Evolutionary conservation across 768 basidiomycete genomes (phyloP), one percentile per base, ranked within the genome.

Genomic region (Suillus ampliporus): DNA sequence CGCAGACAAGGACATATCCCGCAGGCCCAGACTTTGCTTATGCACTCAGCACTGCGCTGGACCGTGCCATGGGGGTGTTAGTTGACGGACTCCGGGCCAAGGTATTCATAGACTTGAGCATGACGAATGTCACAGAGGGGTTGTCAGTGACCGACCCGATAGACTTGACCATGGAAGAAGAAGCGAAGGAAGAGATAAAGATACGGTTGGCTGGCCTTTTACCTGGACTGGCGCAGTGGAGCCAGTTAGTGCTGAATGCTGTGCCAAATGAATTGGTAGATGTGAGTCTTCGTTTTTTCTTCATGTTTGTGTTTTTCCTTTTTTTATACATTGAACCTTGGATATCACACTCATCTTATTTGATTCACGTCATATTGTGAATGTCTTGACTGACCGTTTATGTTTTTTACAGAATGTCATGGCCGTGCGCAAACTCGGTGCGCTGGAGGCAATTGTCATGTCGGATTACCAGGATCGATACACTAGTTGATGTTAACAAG

Each of bases 231-330:
- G 87, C 90, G 60, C 79, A 86, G 61, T 95, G 94, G 93, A 89
- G 88, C 68, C 85, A 85, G 65, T 62, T 86, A 61, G 88, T 88
- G 43, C 72, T 94, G 67, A 83, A 86, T 65, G 84, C 84, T 19
- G 72, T 89, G 60, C 92, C 91, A 38, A 94, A 92, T 72, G 92
- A 91, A 72, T 78, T 94, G 66, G 84, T 94, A 31, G 93, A 95
- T 78, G 94, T 94, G 71, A 75, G 91, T 84, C 8, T 23, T 21
- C 14, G 10, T 56, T 21, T 44, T 21, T 47, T 52, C 26, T 61
- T 31, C 17, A 17, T 19, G 44, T 51, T 28, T n/a, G 17, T 2
- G 19, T n/a, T 11, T 43, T 44, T 44, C 61, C 15, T 61, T 54
- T 61, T 61, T 3, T 31, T n/a, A n/a, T n/a, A n/a, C n/a, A 31